These are phyloP conservation scores for Suillus occidentalis DNA, from an alignment of 768 basidiomycete genomes.

Conservation along the genomic window DNA sequence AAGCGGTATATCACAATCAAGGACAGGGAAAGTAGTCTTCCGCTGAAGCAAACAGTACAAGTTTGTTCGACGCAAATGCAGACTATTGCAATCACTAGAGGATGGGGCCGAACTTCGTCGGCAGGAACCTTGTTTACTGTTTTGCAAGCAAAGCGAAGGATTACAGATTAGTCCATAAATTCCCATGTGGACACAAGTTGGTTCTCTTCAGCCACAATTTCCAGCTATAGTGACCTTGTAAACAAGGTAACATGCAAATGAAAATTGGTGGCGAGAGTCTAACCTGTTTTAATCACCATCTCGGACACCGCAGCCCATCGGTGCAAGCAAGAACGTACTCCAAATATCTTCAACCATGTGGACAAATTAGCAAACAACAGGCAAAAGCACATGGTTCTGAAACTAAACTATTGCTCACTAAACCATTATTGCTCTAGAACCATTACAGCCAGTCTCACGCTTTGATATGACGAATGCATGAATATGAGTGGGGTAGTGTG, in stretches of 20 bases:
- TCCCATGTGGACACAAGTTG: too few species aligned
- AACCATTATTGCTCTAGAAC: neutral
- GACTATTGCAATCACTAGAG: neutral
- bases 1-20: neutral
- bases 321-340: neutral
- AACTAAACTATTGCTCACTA: neutral
- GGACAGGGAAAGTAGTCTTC: neutral
- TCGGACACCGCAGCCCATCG: neutral
- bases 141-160: too few species aligned
- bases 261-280: neutral
- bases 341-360: neutral
- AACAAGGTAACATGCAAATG: neutral
- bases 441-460: neutral
- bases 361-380: neutral
- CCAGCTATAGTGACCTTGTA: too few species aligned
- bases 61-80: neutral
- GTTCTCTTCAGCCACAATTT: too few species aligned
- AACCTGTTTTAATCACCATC: neutral
- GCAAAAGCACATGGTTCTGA: neutral
- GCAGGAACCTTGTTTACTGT: too few species aligned
- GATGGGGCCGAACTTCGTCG: too few species aligned
- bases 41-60: neutral
- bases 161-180: too few species aligned
- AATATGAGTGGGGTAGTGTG: neutral
- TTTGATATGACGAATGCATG: neutral